Evolutionary conservation across 2,329 filamentous ascomycete species (phyloP).

Genomic region (Decorospora gaudefroyi): DNA sequence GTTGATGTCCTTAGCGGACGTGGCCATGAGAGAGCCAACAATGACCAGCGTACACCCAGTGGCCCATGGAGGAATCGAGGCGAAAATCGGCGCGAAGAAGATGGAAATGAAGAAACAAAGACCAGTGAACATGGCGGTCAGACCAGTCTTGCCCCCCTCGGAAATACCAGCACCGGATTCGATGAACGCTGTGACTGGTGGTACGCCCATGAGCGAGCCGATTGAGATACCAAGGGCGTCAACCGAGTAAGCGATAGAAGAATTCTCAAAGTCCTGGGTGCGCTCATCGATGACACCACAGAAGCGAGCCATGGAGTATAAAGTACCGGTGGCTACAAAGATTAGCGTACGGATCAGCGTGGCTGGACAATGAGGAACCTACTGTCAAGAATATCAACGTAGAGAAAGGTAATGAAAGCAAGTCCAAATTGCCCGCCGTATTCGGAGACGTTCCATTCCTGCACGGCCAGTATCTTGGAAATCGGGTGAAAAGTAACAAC

Average conservation of each 20-base stretch:
- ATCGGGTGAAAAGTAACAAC: constrained; percentile 86
- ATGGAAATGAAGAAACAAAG: constrained; percentile 78
- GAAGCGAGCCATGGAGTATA: constrained; percentile 89
- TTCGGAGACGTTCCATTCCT: constrained; percentile 71
- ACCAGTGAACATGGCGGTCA: constrained; percentile 79
- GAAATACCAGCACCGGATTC: constrained; percentile 90
- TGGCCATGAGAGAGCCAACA: constrained; percentile 85
- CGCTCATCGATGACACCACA: constrained; percentile 77
- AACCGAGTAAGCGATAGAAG: constrained; percentile 79
- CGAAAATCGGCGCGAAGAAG: constrained; percentile 90
- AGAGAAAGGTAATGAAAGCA: constrained; percentile 85
- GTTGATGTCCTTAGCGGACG: constrained; percentile 80
- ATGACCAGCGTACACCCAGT: constrained; percentile 87
- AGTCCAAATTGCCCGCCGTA: constrained; percentile 78
- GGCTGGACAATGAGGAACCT: constrained; percentile 6
- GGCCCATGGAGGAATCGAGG: constrained; percentile 86
- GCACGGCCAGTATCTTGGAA: constrained; percentile 67
- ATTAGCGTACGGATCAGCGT: constrained; percentile 3
- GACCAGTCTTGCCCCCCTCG: constrained; percentile 80
- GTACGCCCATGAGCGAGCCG: constrained; percentile 74
- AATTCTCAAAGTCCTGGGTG: constrained; percentile 87
- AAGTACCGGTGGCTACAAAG: constrained; percentile 66
- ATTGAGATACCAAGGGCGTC: constrained; percentile 82
- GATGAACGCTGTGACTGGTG: constrained; percentile 84
- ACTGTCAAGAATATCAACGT: constrained; percentile 86